A percentile compares a stretch with the other conserved stretches of the same genome.
Evolutionary conservation across 169 alveolate genomes (phyloP).

Genomic region (Sarcocystis neurona): DNA sequence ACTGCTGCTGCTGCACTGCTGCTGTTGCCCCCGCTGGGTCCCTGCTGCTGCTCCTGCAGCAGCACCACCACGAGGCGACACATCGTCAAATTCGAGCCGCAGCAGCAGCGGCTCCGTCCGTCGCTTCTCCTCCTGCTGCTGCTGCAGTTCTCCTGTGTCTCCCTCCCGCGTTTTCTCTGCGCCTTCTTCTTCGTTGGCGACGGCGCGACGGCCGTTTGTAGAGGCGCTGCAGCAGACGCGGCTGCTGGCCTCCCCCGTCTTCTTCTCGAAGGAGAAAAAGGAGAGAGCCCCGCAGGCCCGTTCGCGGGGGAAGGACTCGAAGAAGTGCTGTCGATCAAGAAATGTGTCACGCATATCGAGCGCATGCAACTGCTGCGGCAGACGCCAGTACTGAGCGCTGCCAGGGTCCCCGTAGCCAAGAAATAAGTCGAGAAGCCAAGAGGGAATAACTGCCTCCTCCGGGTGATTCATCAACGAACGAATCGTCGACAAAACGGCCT

Average conservation of each 20-base stretch:
- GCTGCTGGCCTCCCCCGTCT: not conserved
- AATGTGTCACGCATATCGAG: constrained; percentile 70
- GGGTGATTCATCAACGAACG: constrained; percentile 80
- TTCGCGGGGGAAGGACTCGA: constrained; percentile 66
- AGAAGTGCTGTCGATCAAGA: constrained; percentile 55
- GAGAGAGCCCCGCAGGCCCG: constrained; percentile 38
- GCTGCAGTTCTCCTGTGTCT: no score
- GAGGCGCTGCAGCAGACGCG: not conserved
- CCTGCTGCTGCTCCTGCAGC: no score
- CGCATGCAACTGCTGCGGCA: constrained; percentile 58
- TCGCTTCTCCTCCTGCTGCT: constrained; percentile 1
- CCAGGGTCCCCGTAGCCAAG: constrained; percentile 81
- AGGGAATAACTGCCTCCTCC: constrained; percentile 76
- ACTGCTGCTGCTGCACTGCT: not conserved
- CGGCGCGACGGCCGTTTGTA: not conserved
- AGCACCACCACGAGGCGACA: no score
- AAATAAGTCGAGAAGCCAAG: constrained; percentile 79
- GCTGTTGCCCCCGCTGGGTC: not conserved
- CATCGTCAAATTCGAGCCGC: no score
- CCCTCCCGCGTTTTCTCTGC: not conserved
- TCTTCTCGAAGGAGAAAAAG: not conserved
- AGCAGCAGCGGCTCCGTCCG: no score
- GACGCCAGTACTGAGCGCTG: constrained; percentile 69
- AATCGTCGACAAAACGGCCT: constrained; percentile 83
- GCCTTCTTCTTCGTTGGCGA: not conserved